phyloP scores from a whole-genome alignment of 2,329 filamentous ascomycete species.

The Paradendryphiella salina region DNA sequence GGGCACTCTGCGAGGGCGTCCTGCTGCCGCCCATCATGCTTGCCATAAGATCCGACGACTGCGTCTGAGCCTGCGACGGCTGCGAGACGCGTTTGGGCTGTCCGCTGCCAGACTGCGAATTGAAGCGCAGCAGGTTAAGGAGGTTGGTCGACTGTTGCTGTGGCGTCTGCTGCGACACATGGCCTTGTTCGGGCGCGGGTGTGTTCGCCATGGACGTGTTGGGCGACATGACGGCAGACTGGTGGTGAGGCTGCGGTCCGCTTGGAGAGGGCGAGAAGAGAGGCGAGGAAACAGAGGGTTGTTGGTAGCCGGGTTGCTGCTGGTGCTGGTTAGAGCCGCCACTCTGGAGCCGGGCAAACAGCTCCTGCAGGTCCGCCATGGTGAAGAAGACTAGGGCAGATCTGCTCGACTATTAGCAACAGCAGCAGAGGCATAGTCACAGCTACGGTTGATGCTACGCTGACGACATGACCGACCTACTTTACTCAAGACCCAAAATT shows the following conservation, averaged over 20 bases:
- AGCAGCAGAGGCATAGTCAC: slow-evolving; percentile 8
- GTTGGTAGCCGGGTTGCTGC: slow-evolving; percentile 47
- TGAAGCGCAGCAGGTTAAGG: slow-evolving; percentile 68
- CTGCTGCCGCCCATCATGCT: slow-evolving; percentile 56
- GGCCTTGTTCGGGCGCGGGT: slow-evolving; percentile 47
- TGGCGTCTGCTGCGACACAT: slow-evolving; percentile 48
- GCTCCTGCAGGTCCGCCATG: slow-evolving; percentile 52
- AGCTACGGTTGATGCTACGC: slow-evolving; percentile 10
- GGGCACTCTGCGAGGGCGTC: slow-evolving; percentile 38
- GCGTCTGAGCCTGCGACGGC: slow-evolving; percentile 56
- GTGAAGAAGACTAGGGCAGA: slow-evolving; percentile 26
- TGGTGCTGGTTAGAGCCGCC: slow-evolving; percentile 33
- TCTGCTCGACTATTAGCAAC: slow-evolving; percentile 22
- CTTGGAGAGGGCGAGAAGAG: slow-evolving; percentile 59
- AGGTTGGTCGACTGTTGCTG: slow-evolving; percentile 57
- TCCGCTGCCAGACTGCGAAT: slow-evolving; percentile 50
- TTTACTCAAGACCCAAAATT: slow-evolving; percentile 38
- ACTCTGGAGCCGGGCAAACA: slow-evolving; percentile 50
- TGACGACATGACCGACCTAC: slow-evolving; percentile 21
- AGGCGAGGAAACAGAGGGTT: slow-evolving; percentile 62
- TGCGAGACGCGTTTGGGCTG: slow-evolving; percentile 43
- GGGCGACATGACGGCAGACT: slow-evolving; percentile 63
- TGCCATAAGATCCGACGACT: slow-evolving; percentile 61
- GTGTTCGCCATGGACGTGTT: slow-evolving; percentile 53
- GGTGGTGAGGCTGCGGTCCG: slow-evolving; percentile 60